Base-by-base conservation (phyloP, 306 rosid genomes). In the Cyclanthera cordifolia region DNA sequence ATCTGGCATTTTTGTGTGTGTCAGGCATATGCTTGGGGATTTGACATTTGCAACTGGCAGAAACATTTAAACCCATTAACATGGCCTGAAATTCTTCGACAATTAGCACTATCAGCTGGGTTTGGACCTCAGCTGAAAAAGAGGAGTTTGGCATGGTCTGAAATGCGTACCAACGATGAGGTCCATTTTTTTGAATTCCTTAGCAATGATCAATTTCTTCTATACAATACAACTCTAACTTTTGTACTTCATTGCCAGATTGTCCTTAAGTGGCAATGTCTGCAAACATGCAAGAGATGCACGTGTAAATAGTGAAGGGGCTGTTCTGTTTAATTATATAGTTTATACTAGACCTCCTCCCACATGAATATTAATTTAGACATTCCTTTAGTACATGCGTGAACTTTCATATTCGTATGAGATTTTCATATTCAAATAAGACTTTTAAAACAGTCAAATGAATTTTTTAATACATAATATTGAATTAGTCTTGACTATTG, bases 11-110 rank as follows among this genome's bases (percentile, higher is more conserved):
- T 41, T 78, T 69, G 9, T 66, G 56, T 55, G 23, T 74, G 58
- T 77, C 63, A 90, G 97, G 97, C 97, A 53, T 88, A 90, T 77
- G 85, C 95, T 16, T 94, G 99, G 99, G 99, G 99, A 54, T 90
- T 90, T 88, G 99, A 94, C 77, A 94, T 94, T 75, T 78, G 91
- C 60, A 90, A 87, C 75, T 94, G 48, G 95, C 84, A 79, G 73
- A 74, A 21, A 20, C 84, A 80, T 75, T 80, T 90, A 57, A 87
- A 90, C 81, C 89, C 84, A 17, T 81, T 87, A 78, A 90, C 96
- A 54, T 90, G 95, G 95, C 96, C 96, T 1, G 96, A 90, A 80
- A 83, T 90, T 77, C 78, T 90, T 83, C 85, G 95, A 41, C 95
- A 90, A 56, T 82, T 90, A 55, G 87, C 95, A 72, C 69, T 90